Base-by-base conservation (phyloP, 257 asterid species). In the Cynanchum wilfordii region DNA sequence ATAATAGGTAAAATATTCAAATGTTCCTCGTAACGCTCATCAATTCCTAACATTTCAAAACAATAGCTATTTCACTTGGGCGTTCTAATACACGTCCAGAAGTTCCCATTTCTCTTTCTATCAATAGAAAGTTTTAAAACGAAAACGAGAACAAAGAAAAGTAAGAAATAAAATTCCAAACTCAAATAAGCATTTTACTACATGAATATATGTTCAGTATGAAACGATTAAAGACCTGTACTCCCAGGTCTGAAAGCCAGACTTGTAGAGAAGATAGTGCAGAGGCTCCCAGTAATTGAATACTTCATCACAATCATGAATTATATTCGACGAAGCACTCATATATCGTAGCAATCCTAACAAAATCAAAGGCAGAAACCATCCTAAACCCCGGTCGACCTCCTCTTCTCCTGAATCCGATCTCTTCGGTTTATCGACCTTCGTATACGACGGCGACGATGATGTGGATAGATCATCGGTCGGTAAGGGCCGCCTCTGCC, bases 201-300 rank as follows among this genome's bases (percentile, higher is more conserved):
- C 56, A 42, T 20, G 25, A 66, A 63, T 25, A 49, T 11, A 30
- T n/a, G 6, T 12, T 3, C 5, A 56, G 12, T n/a, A 38, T 12
- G 56, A 25, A 49, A 45, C 22, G 49, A 33, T 38, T 47, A 49
- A 75, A 47, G 42, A 90, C 99, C 99, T 90, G 87, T 95, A 95
- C 77, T 95, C 99, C 99, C 99, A 95, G 62, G 99, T 92, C 73
- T 95, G 99, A 77, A 95, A 95, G 30, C 99, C 98, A 64, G 98
- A 81, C 79, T 92, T 90, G 82, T 90, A 95, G 68, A 95, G 95
- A 38, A 95, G 88, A 80, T 84, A 92, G 74, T 95, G 99, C 59
- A 92, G 94, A 42, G 99, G 99, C 87, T 95, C 99, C 98, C 99
- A 95, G 69, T 95, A 95, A 90, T 95, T 95, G 84, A 92, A 95